phyloP scores from a whole-genome alignment of 768 basidiomycete genomes.

The Pleurotus pulmonarius region DNA sequence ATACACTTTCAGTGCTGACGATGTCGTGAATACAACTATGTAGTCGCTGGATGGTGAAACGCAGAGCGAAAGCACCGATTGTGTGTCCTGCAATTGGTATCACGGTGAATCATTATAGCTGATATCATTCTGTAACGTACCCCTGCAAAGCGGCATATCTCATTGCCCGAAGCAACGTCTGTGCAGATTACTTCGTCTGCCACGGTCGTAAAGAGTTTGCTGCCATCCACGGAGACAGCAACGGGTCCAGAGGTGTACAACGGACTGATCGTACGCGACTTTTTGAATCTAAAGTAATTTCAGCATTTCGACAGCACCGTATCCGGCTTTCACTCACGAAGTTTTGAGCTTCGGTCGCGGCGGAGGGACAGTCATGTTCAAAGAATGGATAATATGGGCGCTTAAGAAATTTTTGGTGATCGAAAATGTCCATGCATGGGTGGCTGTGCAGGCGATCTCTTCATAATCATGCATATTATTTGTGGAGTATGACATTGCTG shows the following conservation, averaged over 20 bases:
- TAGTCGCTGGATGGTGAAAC: constrained; percentile 72
- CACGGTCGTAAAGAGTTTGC: constrained; percentile 79
- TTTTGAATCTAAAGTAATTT: constrained; percentile 64
- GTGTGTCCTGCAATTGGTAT: constrained; percentile 60
- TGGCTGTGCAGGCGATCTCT: not conserved
- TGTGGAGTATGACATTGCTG: not conserved
- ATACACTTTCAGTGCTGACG: constrained; percentile 79
- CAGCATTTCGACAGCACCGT: not conserved
- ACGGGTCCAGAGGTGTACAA: constrained; percentile 89
- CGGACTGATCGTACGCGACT: constrained; percentile 67
- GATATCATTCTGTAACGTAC: constrained; percentile 45
- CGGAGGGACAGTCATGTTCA: constrained; percentile 28
- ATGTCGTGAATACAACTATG: constrained; percentile 77
- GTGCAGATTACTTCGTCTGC: constrained; percentile 84
- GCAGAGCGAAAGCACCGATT: constrained; percentile 80
- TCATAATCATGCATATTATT: no score
- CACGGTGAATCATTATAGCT: not conserved
- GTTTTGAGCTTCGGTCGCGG: constrained; percentile 54
- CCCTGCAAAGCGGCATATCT: constrained; percentile 79
- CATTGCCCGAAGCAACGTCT: constrained; percentile 66
- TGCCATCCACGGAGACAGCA: constrained; percentile 73
- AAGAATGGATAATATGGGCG: not conserved
- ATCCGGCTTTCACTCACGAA: constrained; percentile 38
- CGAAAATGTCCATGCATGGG: no score
- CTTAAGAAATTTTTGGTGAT: not conserved